Conservation (phyloP, 2,329 filamentous ascomycete genomes). For the Arthrobotrys pseudoclavata region DNA sequence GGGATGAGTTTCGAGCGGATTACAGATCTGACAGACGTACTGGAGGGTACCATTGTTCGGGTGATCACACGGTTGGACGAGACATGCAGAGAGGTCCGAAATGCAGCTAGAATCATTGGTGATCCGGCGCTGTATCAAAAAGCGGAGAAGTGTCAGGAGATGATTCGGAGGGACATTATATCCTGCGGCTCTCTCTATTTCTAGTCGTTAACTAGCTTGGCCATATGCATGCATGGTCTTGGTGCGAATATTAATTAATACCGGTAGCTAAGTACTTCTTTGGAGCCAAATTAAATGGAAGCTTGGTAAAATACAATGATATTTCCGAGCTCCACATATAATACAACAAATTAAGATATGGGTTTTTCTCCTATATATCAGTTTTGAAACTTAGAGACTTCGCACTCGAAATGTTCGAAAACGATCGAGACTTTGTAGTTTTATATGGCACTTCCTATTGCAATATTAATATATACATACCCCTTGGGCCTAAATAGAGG, state of each 20-base stretch:
- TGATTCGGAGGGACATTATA: slow-evolving; percentile 86
- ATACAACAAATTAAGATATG: background rate
- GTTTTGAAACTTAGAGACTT: no score
- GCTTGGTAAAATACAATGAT: no score
- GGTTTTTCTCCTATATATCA: no score
- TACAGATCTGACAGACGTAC: slow-evolving; percentile 92
- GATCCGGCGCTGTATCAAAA: slow-evolving; percentile 93
- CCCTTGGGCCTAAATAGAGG: background rate
- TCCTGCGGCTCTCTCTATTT: slow-evolving; percentile 63
- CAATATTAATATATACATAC: no score
- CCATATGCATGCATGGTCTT: background rate
- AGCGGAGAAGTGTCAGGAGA: slow-evolving; percentile 96
- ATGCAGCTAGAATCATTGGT: slow-evolving; percentile 92
- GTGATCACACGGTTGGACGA: slow-evolving; percentile 95
- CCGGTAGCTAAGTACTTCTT: no score
- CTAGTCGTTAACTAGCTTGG: slow-evolving; percentile 7
- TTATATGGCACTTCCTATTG: no score
- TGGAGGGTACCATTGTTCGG: slow-evolving; percentile 96
- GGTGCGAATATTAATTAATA: background rate
- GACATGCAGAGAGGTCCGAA: slow-evolving; percentile 97
- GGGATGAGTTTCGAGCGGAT: slow-evolving; percentile 99
- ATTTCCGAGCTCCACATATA: background rate
- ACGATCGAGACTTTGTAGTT: no score
- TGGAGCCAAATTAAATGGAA: no score
- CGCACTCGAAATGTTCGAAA: no score